Evolutionary conservation across 169 alveolate species (phyloP).

Genomic region (Toxoplasma gondii): DNA sequence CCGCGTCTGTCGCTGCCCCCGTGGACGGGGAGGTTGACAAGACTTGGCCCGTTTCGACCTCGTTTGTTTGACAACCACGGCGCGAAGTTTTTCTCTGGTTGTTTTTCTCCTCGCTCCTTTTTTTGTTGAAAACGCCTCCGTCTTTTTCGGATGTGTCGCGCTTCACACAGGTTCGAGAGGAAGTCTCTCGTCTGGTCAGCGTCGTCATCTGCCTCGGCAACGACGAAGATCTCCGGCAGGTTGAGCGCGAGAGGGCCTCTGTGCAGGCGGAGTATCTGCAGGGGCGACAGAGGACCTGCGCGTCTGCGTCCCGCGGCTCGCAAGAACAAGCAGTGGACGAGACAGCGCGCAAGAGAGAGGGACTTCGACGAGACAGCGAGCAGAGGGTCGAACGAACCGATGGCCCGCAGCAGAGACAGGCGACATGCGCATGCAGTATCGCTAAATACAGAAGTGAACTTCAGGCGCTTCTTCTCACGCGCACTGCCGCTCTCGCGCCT

Average conservation of each 20-base stretch:
- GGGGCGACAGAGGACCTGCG: not conserved
- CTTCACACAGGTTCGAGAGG: conserved; percentile 13
- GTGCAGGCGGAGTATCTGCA: not conserved
- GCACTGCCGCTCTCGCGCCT: not conserved
- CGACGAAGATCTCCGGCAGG: conserved; percentile 22
- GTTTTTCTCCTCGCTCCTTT: no score
- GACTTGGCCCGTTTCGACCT: no score
- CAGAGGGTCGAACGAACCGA: not conserved
- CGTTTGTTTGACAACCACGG: no score
- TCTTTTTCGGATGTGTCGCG: no score
- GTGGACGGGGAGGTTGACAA: no score
- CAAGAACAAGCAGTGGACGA: no score
- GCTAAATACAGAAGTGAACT: not conserved
- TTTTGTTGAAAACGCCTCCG: no score
- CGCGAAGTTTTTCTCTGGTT: no score
- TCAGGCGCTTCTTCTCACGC: not conserved
- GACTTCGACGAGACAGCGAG: not conserved
- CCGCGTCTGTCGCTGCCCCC: no score
- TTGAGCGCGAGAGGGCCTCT: not conserved
- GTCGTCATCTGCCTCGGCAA: not conserved
- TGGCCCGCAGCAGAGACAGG: not conserved
- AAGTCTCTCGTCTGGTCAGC: conserved; percentile 9
- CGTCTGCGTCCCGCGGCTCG: not conserved
- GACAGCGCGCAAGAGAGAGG: not conserved
- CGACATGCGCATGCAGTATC: not conserved